Evolutionary conservation across 2,329 filamentous ascomycete species (phyloP).

Genomic region (Falciphora oryzae): DNA sequence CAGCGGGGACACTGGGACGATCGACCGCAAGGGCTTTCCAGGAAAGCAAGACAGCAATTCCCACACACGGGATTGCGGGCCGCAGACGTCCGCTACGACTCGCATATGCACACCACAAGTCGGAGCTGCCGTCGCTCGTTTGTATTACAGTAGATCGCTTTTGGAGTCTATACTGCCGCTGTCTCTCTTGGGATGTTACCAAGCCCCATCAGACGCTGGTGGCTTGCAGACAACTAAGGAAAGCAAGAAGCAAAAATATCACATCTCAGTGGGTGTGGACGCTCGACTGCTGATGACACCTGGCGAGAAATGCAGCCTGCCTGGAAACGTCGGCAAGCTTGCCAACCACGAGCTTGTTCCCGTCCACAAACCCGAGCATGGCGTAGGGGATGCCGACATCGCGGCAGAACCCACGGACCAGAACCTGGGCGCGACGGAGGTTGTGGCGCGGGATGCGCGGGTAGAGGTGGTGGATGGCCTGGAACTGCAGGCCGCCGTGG

Average conservation of each 20-base stretch:
- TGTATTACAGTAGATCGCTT: not conserved
- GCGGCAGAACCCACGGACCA: conserved; percentile 75
- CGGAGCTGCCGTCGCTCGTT: not conserved
- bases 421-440: conserved; percentile 64
- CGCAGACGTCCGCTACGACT: not conserved
- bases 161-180: no score
- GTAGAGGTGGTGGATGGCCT: conserved; percentile 81
- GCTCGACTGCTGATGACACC: conserved; percentile 53
- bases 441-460: conserved; percentile 83
- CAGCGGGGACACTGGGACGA: not conserved
- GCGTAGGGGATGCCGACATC: conserved; percentile 82
- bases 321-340: conserved; percentile 71
- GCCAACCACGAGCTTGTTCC: conserved; percentile 75
- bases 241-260: not conserved
- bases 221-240: not conserved
- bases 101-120: not conserved
- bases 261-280: not conserved
- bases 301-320: conserved; percentile 70
- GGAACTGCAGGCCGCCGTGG: conserved; percentile 84
- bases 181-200: no score
- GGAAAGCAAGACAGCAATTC: no score
- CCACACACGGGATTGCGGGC: no score
- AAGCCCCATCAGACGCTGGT: not conserved
- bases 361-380: conserved; percentile 76
- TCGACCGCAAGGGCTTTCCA: no score